Percentiles rank a stretch among this genome's conserved stretches.
phyloP scores from a whole-genome alignment of 371 early-diverging fungal genomes.

The Ordospora colligata region DNA sequence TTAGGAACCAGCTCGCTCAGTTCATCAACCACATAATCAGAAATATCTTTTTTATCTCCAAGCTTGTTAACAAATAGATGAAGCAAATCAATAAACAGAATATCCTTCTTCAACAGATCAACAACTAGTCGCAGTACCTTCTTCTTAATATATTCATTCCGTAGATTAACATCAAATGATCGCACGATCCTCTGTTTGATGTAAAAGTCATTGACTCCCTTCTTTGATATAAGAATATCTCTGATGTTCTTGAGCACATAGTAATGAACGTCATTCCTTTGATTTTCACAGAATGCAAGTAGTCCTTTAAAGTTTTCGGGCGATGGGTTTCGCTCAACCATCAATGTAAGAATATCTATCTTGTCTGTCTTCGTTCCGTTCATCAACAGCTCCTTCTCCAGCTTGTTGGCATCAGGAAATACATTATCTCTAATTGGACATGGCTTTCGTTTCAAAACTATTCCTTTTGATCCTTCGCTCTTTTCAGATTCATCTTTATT shows the following conservation, averaged over 20 bases:
- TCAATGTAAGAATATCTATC: conserved; percentile 35
- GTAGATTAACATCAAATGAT: conserved; percentile 32
- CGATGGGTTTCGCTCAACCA: conserved; percentile 24
- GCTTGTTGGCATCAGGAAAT: conserved; percentile 15
- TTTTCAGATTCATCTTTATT: background rate
- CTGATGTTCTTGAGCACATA: conserved; percentile 32
- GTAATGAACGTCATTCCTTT: conserved; percentile 49
- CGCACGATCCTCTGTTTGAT: conserved; percentile 41
- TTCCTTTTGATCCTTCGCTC: background rate
- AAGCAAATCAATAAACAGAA: conserved; percentile 37
- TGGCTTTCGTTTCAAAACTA: background rate
- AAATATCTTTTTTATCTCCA: conserved; percentile 26
- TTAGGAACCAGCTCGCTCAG: background rate
- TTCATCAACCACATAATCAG: conserved; percentile 12
- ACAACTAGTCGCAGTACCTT: conserved; percentile 39
- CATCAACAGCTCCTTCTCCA: conserved; percentile 40
- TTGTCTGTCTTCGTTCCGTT: conserved; percentile 49
- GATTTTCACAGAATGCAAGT: conserved; percentile 36
- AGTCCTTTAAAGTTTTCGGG: conserved; percentile 38
- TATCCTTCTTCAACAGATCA: conserved; percentile 20
- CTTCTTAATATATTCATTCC: conserved; percentile 44
- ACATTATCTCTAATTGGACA: conserved; percentile 1
- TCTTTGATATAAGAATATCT: conserved; percentile 36
- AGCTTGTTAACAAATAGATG: conserved; percentile 38
- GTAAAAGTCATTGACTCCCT: conserved; percentile 10